Evolutionary conservation across 2,329 filamentous ascomycete genomes (phyloP).

Genomic region (Fusarium anthophilum): DNA sequence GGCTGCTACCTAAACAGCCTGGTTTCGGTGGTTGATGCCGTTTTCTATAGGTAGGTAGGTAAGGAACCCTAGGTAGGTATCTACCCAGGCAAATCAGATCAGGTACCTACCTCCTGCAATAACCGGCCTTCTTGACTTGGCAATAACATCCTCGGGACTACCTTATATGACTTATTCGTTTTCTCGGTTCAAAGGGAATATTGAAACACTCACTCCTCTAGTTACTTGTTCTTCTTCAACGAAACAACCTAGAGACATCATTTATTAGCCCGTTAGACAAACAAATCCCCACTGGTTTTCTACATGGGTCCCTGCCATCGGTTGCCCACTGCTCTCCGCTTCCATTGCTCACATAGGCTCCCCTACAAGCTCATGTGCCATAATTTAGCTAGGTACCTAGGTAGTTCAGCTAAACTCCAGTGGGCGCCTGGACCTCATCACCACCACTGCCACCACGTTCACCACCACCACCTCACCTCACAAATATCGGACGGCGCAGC

Average conservation of each 20-base stretch:
- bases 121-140: not conserved
- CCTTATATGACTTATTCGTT: not conserved
- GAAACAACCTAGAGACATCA: not conserved
- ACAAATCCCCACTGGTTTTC: conserved; percentile 8
- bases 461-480: conserved; percentile 17
- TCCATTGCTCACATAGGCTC: not conserved
- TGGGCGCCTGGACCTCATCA: conserved; percentile 22
- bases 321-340: not conserved
- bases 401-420: conserved; percentile 19
- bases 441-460: conserved; percentile 14
- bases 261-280: not conserved
- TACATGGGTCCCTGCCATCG: conserved; percentile 1
- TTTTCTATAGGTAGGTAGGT: not conserved
- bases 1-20: not conserved
- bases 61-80: too few species aligned
- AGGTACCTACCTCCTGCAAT: not conserved
- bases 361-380: conserved; percentile 6
- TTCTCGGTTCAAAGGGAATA: not conserved
- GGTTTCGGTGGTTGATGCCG: not conserved
- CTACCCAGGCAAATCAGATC: not conserved
- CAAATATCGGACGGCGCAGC: conserved; percentile 30
- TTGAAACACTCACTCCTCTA: not conserved
- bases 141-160: too few species aligned
- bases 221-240: not conserved
- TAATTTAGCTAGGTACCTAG: not conserved